A percentile compares a stretch with the other conserved stretches of the same genome.
phyloP scores from a whole-genome alignment of 495 filamentous ascomycete genomes.

The Tuber borchii region DNA sequence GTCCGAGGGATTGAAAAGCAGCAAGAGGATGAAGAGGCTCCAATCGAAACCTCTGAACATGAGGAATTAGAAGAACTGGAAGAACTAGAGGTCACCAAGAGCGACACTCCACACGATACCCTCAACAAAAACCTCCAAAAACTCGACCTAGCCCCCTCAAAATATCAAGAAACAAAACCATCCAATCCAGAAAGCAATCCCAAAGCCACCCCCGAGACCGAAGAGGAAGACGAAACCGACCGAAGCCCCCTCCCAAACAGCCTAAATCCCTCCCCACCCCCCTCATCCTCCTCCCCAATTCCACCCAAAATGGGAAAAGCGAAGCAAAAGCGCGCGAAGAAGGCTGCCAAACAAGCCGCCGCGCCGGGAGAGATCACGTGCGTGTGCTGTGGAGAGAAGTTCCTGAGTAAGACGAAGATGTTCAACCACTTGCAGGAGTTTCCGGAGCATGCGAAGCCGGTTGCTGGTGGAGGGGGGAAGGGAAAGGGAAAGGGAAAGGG shows the following conservation, averaged over 20 bases:
- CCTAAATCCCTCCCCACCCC: slow-evolving; percentile 12
- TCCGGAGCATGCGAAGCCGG: slow-evolving; percentile 53
- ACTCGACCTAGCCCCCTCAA: slow-evolving; percentile 8
- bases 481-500: slow-evolving; percentile 39
- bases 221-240: slow-evolving; percentile 19
- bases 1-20: slow-evolving; percentile 31
- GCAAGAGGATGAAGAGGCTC: slow-evolving; percentile 48
- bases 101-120: neutral
- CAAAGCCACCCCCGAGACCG: neutral
- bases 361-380: slow-evolving; percentile 50
- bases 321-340: slow-evolving; percentile 79
- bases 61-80: slow-evolving; percentile 11
- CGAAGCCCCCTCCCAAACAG: slow-evolving; percentile 13
- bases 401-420: slow-evolving; percentile 62
- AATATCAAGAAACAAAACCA: neutral
- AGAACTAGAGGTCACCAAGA: slow-evolving; percentile 6
- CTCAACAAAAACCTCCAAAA: neutral
- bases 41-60: slow-evolving; percentile 43
- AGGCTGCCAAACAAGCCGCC: slow-evolving; percentile 56
- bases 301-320: slow-evolving; percentile 67
- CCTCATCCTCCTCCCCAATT: slow-evolving; percentile 17
- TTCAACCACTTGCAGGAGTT: slow-evolving; percentile 65
- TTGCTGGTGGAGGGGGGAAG: slow-evolving; percentile 43
- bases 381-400: slow-evolving; percentile 54
- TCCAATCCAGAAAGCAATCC: neutral